Base-by-base conservation (phyloP, 768 basidiomycete species). In the Phaffia australis region DNA sequence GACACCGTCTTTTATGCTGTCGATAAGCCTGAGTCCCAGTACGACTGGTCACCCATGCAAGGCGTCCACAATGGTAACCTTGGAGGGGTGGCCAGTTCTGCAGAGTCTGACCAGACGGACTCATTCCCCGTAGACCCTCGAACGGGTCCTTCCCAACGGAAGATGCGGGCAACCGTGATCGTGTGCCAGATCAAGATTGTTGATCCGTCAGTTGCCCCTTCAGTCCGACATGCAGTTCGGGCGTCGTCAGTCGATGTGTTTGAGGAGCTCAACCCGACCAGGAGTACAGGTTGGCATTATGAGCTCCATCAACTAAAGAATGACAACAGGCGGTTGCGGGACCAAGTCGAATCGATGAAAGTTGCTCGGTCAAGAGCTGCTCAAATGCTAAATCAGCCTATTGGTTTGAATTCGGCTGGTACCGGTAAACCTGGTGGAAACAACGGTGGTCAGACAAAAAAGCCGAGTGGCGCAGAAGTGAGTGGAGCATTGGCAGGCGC, bases 241-340 rank as follows among this genome's bases (percentile, higher is more conserved):
- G 32, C 66, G 60, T 51, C 64, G 70, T 32, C 69, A 69, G 49
- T 73, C 71, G 30, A 88, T 70, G 74, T 90, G 21, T 90, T 89
- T 69, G 83, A 83, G 50, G 87, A 88, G 74, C 80, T 92, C 18
- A 84, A 87, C 52, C 80, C 81, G 0, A 75, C 77, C 18, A 78
- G 85, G 5, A 85, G 83, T 15, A 85, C 86, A 42, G 89, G 88
- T 70, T 95, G 92, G 91, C 91, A 94, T 78, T 94, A 90, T 71
- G 89, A 91, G 77, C 79, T 93, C 57, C 86, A 89, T 77, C 88
- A 91, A 75, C 79, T 92, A 70, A 81, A 84, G 73, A 84, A 85
- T 71, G 79, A 81, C 61, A 90, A 89, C 72, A 80, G 83, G 75
- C 76, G 83, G 68, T 70, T 89, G 64, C 75, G 75, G 60, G 85